Conservation (phyloP, 2,329 filamentous ascomycete species). For the Fusarium sp. region DNA sequence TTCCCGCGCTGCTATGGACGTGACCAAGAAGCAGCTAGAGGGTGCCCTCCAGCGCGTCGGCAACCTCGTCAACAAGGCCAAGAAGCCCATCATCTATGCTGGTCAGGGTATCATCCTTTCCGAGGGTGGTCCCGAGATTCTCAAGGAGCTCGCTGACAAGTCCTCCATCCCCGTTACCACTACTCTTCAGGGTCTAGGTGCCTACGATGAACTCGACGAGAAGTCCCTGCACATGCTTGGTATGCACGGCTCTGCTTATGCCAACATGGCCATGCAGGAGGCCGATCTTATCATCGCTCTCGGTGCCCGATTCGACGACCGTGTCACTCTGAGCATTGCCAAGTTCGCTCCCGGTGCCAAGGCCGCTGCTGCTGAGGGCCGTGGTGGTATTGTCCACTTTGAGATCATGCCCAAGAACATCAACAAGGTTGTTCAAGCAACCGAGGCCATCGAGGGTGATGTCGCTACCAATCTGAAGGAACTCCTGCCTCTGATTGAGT, state of each 20-base stretch:
- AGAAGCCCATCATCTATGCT: conserved; percentile 95
- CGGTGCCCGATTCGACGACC: conserved; percentile 94
- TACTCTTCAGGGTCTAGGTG: conserved; percentile 92
- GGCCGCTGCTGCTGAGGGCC: conserved; percentile 82
- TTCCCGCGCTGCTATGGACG: conserved; percentile 77
- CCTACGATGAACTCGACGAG: conserved; percentile 90
- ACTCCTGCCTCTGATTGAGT: conserved; percentile 77
- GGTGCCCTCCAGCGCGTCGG: conserved; percentile 81
- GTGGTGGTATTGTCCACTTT: conserved; percentile 96
- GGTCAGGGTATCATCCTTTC: conserved; percentile 88
- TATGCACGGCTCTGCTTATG: conserved; percentile 97
- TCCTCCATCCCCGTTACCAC: conserved; percentile 93
- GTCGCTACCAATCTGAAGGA: conserved; percentile 80
- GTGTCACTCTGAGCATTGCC: conserved; percentile 80
- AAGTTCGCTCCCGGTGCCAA: conserved; percentile 93
- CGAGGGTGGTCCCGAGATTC: conserved; percentile 79
- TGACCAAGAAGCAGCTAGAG: conserved; percentile 77
- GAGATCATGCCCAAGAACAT: conserved; percentile 99
- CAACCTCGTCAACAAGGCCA: conserved; percentile 83
- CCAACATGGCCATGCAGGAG: conserved; percentile 98
- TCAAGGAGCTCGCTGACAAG: conserved; percentile 91
- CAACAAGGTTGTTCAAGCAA: conserved; percentile 98
- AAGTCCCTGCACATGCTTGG: conserved; percentile 98
- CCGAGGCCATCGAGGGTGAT: conserved; percentile 94
- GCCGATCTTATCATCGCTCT: conserved; percentile 96